Base-by-base conservation (phyloP, 2,329 filamentous ascomycete genomes). In the Aspergillus calidoustus region DNA sequence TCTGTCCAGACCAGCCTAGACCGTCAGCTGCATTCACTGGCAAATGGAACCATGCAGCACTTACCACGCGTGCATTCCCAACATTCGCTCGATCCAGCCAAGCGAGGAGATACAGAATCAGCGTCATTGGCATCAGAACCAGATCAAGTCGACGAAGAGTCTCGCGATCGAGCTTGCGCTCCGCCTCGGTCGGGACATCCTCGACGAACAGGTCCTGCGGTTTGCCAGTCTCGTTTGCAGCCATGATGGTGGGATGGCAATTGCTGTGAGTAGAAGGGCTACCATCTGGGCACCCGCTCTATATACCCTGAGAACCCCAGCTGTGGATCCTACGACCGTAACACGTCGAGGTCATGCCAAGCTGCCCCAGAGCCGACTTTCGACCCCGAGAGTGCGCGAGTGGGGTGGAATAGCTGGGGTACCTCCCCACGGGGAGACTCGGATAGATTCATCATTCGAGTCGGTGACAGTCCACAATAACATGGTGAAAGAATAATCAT, bases 21-120 rank as follows among this genome's bases (percentile, higher is more conserved):
- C 4, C 17, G 38, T 54, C 23, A 54, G 52, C 23, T 22, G 19
- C 25, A 6, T 19, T n/a, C 3, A 31, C 11, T 13, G 34, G 6
- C 25, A 28, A 4, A 41, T 3, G 31, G 31, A 38, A 13, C 31
- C 15, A 13, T 13, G 34, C 34, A 41, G 13, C 30, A 57, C 62
- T 3, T 58, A 64, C 59, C 47, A 66, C 59, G 52, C 62, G 62
- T 15, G 62, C 62, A 49, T 66, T 66, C 28, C 64, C 64, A 8
- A 64, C 64, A 54, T 66, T 66, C 6, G 64, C 64, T n/a, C 64
- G 64, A 23, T 66, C 62, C 25, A 66, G 22, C 64, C 64, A 66
- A 1, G 64, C 64, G n/a, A 66, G 62, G 11, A 66, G 53, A 34
- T 64, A 66, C 23, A 66, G 34, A 7, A 66, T 64, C 8, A 66